A percentile compares a stretch with the other conserved stretches of the same genome.
Evolutionary conservation across 176 grass and related monocot genomes (phyloP).

Genomic region (Puccinellia tenuiflora): DNA sequence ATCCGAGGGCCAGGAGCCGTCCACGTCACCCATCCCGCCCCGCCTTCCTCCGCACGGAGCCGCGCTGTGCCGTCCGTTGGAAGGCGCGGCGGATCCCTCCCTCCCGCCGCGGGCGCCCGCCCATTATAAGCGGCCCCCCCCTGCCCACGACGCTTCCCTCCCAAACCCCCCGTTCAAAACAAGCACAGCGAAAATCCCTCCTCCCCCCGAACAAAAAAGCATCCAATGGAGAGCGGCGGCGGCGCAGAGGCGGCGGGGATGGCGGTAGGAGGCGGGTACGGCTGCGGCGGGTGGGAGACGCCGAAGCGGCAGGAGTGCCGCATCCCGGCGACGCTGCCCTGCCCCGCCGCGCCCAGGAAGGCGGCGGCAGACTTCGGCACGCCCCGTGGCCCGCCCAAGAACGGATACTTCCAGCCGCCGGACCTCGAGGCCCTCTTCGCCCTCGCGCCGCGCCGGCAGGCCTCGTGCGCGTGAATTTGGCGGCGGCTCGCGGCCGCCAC

Average conservation of each 20-base stretch:
- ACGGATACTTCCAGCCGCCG: constrained; percentile 82
- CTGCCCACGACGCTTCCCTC: constrained; percentile 41
- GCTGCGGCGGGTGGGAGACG: constrained; percentile 64
- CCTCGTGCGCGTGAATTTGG: constrained; percentile 43
- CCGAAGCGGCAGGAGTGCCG: constrained; percentile 74
- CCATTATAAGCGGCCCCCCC: constrained; percentile 22
- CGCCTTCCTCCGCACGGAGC: constrained; percentile 44
- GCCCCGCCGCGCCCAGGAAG: constrained; percentile 72
- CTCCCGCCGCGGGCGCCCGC: not conserved
- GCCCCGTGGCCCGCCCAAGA: constrained; percentile 64
- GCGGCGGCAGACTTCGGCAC: constrained; percentile 35
- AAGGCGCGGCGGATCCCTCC: constrained; percentile 10
- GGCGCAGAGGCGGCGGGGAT: constrained; percentile 5
- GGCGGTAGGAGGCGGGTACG: not conserved
- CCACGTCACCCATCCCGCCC: constrained; percentile 27
- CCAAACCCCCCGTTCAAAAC: constrained; percentile 52
- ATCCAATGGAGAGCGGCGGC: constrained; percentile 44
- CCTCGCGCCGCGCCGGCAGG: constrained; percentile 47
- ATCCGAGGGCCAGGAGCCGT: not conserved
- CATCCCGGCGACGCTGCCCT: constrained; percentile 53
- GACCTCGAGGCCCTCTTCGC: constrained; percentile 73
- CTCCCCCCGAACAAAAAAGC: not conserved
- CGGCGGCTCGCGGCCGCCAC: not conserved
- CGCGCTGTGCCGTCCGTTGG: constrained; percentile 42
- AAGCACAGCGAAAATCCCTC: not conserved